Base-by-base conservation (phyloP, 1,284 basidiomycete genomes). In the Sanghuangporus weigelae region DNA sequence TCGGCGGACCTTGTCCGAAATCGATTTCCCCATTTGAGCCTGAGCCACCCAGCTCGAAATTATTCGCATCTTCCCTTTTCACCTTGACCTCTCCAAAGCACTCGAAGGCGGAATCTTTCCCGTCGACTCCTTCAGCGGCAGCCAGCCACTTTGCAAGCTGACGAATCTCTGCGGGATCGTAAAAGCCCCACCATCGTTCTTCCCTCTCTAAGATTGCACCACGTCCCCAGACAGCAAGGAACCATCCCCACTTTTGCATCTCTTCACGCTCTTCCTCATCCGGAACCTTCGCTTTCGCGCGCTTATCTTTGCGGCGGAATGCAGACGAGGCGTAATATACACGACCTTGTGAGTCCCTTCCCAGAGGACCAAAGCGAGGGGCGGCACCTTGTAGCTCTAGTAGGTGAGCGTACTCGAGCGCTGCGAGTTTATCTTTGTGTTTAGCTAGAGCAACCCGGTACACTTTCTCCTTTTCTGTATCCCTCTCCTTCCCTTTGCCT, bases 121-220 rank as follows among this genome's bases (percentile, higher is more conserved):
- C 74, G 46, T 79, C 76, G 50, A 83, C 69, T n/a, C 74, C 79
- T 60, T 79, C 76, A 69, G 80, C 82, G 67, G 79, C 76, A 26
- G 79, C 75, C 39, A 90, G 73, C 87, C 87, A 91, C 54, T 83
- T 79, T 2, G 84, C 84, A n/a, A 90, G 73, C 70, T 82, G 86
- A 60, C 71, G 70, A 62, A 92, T 84, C 65, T 90, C 86, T 48
- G 76, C 75, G 1, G 85, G 82, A 7, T 89, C 78, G 75, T 79
- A 82, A 73, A 90, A 86, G n/a, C 81, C 85, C 85, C 87, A 91
- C 89, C 89, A 92, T 21, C 73, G 74, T 7, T 71, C 68, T 31
- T 58, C 60, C 19, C 21, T 42, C 19, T 50, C 46, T 46, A 35
- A 39, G 16, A 42, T 40, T n/a, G 46, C 48, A 0, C 89, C 89